These are phyloP conservation scores for Solanum chacoense DNA, from an alignment of 305 asterid genomes.

Conservation along the genomic window DNA sequence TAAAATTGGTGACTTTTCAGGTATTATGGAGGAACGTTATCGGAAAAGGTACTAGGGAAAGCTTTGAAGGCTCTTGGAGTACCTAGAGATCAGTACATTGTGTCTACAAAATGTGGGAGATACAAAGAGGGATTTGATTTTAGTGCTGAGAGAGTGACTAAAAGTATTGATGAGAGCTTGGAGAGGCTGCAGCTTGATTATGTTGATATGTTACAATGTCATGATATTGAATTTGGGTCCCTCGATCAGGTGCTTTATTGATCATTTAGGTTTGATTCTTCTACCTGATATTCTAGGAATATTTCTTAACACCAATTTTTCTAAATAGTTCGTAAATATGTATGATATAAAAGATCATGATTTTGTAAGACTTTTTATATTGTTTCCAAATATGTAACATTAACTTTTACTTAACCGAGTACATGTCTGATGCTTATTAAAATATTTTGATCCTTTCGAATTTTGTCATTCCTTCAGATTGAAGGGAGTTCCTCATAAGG, in stretches of 20 bases:
- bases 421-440: neutral
- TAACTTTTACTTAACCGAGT: neutral
- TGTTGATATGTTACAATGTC: conserved; percentile 85
- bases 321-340: neutral
- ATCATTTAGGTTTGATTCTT: neutral
- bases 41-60: conserved; percentile 74
- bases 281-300: neutral
- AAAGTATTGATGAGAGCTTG: conserved; percentile 85
- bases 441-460: neutral
- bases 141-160: conserved; percentile 88
- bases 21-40: conserved; percentile 85
- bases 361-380: neutral
- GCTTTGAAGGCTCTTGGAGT: conserved; percentile 77
- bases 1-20: conserved; percentile 17
- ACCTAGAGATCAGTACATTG: conserved; percentile 71
- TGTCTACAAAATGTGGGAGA: conserved; percentile 92
- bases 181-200: conserved; percentile 95
- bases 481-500: neutral
- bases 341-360: neutral
- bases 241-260: conserved; percentile 66
- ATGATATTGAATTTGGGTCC: conserved; percentile 87
- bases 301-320: neutral
- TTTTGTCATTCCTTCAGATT: neutral
- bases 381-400: neutral
- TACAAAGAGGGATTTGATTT: conserved; percentile 86